A percentile compares a stretch with the other conserved stretches of the same genome.
phyloP scores from a whole-genome alignment of 805 yeast genomes.

The Saturnispora gosingensis region DNA sequence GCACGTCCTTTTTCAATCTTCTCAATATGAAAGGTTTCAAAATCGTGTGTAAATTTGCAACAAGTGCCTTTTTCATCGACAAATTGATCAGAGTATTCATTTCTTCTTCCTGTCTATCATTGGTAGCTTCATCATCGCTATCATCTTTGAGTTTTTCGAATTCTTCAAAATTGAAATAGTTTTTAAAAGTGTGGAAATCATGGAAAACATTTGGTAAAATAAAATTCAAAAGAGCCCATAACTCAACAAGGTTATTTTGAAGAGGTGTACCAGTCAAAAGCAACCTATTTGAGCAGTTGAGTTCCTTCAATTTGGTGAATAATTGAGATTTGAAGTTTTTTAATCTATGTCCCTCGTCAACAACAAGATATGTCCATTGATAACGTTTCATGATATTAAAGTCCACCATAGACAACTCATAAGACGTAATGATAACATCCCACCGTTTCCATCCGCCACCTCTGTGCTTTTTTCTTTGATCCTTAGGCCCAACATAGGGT shows the following conservation, averaged over 20 bases:
- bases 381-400: conserved; percentile 40
- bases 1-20: conserved; percentile 67
- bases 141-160: conserved; percentile 31
- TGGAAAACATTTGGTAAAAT: conserved; percentile 89
- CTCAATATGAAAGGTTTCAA: conserved; percentile 81
- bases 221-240: conserved; percentile 89
- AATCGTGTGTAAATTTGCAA: conserved; percentile 76
- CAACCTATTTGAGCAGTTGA: conserved; percentile 61
- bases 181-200: conserved; percentile 80
- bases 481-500: conserved; percentile 57
- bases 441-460: conserved; percentile 16
- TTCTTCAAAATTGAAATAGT: conserved; percentile 84
- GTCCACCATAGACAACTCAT: conserved; percentile 72
- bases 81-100: conserved; percentile 45
- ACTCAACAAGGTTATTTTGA: conserved; percentile 81
- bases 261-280: conserved; percentile 93
- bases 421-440: conserved; percentile 67
- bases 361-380: conserved; percentile 76
- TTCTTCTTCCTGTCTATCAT: conserved; percentile 28
- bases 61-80: conserved; percentile 50
- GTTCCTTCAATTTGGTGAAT: conserved; percentile 59
- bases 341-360: conserved; percentile 92
- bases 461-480: conserved; percentile 41
- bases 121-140: conserved; percentile 10
- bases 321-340: conserved; percentile 76